Percentiles rank a stretch among this genome's conserved stretches.
Evolutionary conservation across 108 stramenopile genomes (phyloP).

Genomic region (Stephanodiscus minutulus): DNA sequence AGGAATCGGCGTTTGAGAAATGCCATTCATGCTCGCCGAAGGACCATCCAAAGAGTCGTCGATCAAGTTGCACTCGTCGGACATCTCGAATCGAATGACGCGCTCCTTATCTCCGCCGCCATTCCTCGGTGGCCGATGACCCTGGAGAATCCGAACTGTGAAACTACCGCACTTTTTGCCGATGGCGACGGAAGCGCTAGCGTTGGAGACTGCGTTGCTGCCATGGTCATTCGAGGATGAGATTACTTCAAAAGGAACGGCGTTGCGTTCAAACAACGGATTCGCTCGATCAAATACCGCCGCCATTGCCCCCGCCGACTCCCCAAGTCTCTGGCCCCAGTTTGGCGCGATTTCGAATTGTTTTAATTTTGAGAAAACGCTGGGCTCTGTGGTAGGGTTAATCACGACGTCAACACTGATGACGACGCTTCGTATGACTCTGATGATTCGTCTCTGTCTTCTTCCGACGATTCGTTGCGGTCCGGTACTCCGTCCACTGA

Average conservation of each 20-base stretch:
- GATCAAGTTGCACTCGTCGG: slow-evolving; percentile 48
- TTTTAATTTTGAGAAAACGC: no score
- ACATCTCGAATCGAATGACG: slow-evolving; percentile 56
- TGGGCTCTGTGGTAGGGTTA: no score
- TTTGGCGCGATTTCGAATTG: not conserved
- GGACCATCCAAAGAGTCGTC: not conserved
- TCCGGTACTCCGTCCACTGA: no score
- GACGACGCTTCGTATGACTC: no score
- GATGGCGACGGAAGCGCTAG: not conserved
- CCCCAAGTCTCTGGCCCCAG: not conserved
- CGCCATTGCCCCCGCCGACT: slow-evolving; percentile 2
- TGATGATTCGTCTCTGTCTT: no score
- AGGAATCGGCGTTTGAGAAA: slow-evolving; percentile 12
- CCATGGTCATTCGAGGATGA: not conserved
- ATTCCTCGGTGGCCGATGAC: slow-evolving; percentile 30
- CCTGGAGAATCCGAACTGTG: slow-evolving; percentile 47
- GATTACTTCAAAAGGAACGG: slow-evolving; percentile 42
- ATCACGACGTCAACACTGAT: no score
- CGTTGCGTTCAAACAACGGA: slow-evolving; percentile 40
- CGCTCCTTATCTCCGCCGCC: slow-evolving; percentile 38
- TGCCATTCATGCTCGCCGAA: slow-evolving; percentile 3
- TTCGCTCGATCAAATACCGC: slow-evolving; percentile 40
- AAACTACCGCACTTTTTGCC: slow-evolving; percentile 24
- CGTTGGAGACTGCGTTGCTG: not conserved
- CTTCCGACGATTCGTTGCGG: no score